phyloP scores from a whole-genome alignment of 78 protist species.

The Dictyostelium discoideum region dicty_2.7 NC_007090.3:1632001-1632500 shows the following conservation, averaged over 20 bases:
- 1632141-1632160: constrained; percentile 6
- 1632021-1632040: background rate
- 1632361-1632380: constrained; percentile 41
- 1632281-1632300: background rate
- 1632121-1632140: constrained; percentile 51
- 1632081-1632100: constrained; percentile 44
- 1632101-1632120: constrained; percentile 62
- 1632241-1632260: constrained; percentile 10
- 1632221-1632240: constrained; percentile 16
- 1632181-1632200: constrained; percentile 18
- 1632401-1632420: constrained; percentile 15
- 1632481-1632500: constrained; percentile 59
- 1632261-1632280: background rate
- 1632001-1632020: background rate
- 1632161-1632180: constrained; percentile 44
- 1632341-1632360: constrained; percentile 3
- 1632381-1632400: constrained; percentile 30
- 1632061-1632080: constrained; percentile 62
- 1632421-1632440: constrained; percentile 42
- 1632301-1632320: constrained; percentile 55
- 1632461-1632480: constrained; percentile 75
- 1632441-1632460: constrained; percentile 38
- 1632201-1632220: background rate
- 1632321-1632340: constrained; percentile 33
- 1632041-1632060: background rate